phyloP scores from a whole-genome alignment of 352 stramenopile genomes.

The Globisporangium heterothallicum region DNA sequence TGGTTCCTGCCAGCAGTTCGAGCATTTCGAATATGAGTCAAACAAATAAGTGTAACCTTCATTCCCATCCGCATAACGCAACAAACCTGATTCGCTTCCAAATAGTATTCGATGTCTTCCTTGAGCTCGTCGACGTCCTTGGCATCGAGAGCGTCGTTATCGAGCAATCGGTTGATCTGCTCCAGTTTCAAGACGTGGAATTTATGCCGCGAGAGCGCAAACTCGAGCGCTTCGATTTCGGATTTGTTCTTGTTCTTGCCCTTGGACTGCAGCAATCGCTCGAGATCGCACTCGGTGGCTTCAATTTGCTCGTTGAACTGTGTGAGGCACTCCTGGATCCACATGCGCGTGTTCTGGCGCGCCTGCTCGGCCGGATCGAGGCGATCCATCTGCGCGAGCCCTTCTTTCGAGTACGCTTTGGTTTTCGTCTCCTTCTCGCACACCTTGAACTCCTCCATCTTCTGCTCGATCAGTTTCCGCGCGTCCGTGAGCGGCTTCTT shows the following conservation, averaged over 20 bases:
- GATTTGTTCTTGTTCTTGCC: constrained; percentile 94
- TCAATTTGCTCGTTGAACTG: constrained; percentile 90
- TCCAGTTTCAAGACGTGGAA: constrained; percentile 98
- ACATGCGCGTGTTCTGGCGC: constrained; percentile 70
- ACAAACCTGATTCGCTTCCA: constrained; percentile 86
- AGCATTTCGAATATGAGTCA: neutral
- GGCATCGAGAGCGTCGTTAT: constrained; percentile 93
- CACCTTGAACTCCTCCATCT: constrained; percentile 99
- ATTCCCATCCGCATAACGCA: neutral
- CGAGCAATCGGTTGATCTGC: constrained; percentile 96
- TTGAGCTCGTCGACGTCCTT: constrained; percentile 94
- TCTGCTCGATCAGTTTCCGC: constrained; percentile 95
- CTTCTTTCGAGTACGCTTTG: constrained; percentile 99
- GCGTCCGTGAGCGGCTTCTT: constrained; percentile 89
- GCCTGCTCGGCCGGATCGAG: constrained; percentile 88
- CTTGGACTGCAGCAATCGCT: constrained; percentile 81
- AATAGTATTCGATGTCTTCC: constrained; percentile 98
- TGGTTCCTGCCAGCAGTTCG: constrained; percentile 83
- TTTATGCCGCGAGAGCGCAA: constrained; percentile 90
- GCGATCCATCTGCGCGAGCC: constrained; percentile 91
- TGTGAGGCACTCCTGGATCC: constrained; percentile 78
- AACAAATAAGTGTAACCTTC: too few species aligned
- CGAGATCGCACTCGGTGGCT: constrained; percentile 73
- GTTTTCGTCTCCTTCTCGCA: constrained; percentile 99
- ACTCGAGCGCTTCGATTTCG: constrained; percentile 89